Base-by-base conservation (phyloP, 108 stramenopile species). In the Cyclotella kingstonii region DNA sequence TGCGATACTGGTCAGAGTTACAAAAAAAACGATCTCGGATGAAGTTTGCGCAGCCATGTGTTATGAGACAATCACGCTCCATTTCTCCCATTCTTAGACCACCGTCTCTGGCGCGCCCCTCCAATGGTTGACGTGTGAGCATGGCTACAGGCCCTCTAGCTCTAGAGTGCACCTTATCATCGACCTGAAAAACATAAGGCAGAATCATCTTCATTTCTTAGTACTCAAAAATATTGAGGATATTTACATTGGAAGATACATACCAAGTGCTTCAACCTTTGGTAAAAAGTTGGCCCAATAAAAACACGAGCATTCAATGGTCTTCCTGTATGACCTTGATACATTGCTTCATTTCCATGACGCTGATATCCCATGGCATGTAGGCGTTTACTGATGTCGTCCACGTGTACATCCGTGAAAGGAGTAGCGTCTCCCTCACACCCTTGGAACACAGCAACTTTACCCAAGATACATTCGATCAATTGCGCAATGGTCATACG, bases 21-120 rank as follows among this genome's bases (percentile, higher is more conserved):
- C 87, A 79, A 63, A 99, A 97, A 80, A 99, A 92, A 10, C 99
- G 88, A 87, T 99, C 99, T 1, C 95, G 85, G 41, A 99, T 93
- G 79, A 99, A 96, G 70, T 85, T 90, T 30, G 98, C 96, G 60
- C 93, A 94, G n/a, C 99, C 99, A 74, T 99, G 98, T 4, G 96
- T 93, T 62, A 99, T 96, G 47, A 99, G 81, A 68, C 97, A 98
- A 83, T 99, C 99, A 67, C 99, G 99, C 80, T 99, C 99, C 99
- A 99, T 99, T 79, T 99, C 99, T 54, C 99, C 99, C 95, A 99
- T 97, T 27, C 99, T 96, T 62, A 98, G 75, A 44, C 99, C 99
- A 52, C 99, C 99, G 72, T 96, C 97, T 42, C 96, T 81, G 15
- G 92, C 91, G 60, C 99, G 90, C 60, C 99, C 99, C 63, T 99